Evolutionary conservation across 1,139 yeast genomes (phyloP), one percentile per base, ranked within the genome.

Genomic region (Yamadazyma triangularis): DNA sequence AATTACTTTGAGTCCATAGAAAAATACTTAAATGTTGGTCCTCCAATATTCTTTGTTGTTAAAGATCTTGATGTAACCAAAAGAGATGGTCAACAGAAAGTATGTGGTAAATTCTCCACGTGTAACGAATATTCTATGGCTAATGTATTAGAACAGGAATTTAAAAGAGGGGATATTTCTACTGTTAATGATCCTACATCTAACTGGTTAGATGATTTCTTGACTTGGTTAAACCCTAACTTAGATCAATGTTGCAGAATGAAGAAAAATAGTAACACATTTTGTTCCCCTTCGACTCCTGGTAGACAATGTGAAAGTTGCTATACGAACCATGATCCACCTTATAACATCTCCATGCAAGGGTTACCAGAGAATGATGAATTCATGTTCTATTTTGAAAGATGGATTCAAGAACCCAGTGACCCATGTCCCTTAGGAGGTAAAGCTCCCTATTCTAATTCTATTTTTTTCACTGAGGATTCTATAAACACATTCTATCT

Each of bases 351-450:
- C 34, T 65, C 74, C 28, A 87, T 91, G 96, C 65, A 71, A 8
- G 96, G 93, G 0, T 77, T 91, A 47, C 98, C 98, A 0, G 77
- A 76, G 42, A 84, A 79, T 13, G 67, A 68, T 0, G 82, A 79
- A 25, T 91, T 91, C 47, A 75, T 85, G 78, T 63, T 62, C 29
- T 87, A 68, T 48, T 82, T 87, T 51, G 57, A 74, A 15, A 76
- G 81, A 28, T 91, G 98, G 98, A 85, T 91, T 19, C 68, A 77
- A 26, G 86, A 86, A 26, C 79, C 79, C 2, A 83, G 95, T 35
- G 94, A 86, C 46, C 88, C 93, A 3, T 91, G 98, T 56, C 96
- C 97, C 1, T 64, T 91, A 19, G 97, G 96, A 3, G 98, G 98
- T 1, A 83, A 85, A 48, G 97, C 97, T 0, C 95, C 97, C 0